Evolutionary conservation across 179 eudicot genomes (phyloP), one percentile per base, ranked within the genome.

Genomic region (Beta lomatogona): DNA sequence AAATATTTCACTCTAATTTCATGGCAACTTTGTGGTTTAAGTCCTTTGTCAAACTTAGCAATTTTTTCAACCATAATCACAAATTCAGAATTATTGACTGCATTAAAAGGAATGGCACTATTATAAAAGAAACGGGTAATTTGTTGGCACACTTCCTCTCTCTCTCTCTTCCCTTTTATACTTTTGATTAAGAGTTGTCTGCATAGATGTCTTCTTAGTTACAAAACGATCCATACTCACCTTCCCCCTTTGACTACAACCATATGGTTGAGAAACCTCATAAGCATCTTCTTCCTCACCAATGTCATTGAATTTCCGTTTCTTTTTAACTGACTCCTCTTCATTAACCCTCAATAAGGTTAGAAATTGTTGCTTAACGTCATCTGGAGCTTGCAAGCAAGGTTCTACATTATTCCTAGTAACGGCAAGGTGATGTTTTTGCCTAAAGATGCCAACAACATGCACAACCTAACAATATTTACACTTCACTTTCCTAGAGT

Each of bases 1-100:
- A 78, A 64, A 65, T 13, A 83, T 41, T 63, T 78, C 15, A 41
- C 79, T 55, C 76, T 66, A 83, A 67, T 64, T 68, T 79, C 79
- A 74, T 83, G 71, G 64, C 65, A 83, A 21, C 28, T 25, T 25
- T 25, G 1, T 25, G 28, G 28, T 15, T 12, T 44, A 0, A 72
- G 28, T 44, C 82, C 71, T 12, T 25, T 48, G 1, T 72, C 82
- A 80, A 4, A 80, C 72, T 63, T 73, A 0, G 50, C 60, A 45
- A 80, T 25, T 19, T 4, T 58, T 3, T 73, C 82, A 72, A 80
- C 41, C 78, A 80, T 72, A 16, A 45, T 6, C 3, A 8, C 19
- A 63, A 50, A 80, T 25, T 80, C 52, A 1, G 72, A 65, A 63
- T 59, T 61, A 53, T 80, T 63, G 0, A 63, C 65, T 3, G 14